Base-by-base conservation (phyloP, 2,329 filamentous ascomycete species). In the Furcasterigmium furcatum region DNA sequence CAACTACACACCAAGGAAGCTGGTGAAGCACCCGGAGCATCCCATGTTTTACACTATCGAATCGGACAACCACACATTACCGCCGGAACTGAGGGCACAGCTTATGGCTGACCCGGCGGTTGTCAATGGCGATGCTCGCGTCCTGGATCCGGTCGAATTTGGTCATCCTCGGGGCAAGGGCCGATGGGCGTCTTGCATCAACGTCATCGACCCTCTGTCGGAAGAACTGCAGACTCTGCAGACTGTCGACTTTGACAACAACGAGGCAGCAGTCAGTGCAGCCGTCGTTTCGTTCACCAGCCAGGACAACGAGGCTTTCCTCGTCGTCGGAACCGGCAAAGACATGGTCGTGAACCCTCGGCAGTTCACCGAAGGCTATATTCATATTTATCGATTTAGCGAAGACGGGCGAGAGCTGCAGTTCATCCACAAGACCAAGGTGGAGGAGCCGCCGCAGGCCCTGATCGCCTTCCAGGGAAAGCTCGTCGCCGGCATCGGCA, bases 101-200 rank as follows among this genome's bases (percentile, higher is more conserved):
- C 74, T 96, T 2, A 74, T 95, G 10, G 78, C 85, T 25, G 87
- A 94, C 53, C 83, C 86, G 0, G 74, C 74, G 7, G 75, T 82
- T 4, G 80, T 84, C 8, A 91, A 90, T 60, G 88, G 87, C 6
- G 85, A 91, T 52, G 75, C 79, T n/a, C 72, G 76, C 5, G 74
- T 85, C 10, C 73, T 94, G 3, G 84, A 88, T 0, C 81, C 90
- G 2, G 81, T 86, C 53, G 88, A 95, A 5, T 96, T 99, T 61
- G 94, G 94, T 2, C 90, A 96, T 58, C 88, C 94, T 9, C 82
- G 85, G 46, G 91, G 84, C 20, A 83, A 80, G 48, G 87, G 88
- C 18, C 87, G 92, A 53, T 99, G 94, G 94, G 90, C 94, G 34
- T 97, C 92, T 9, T 97, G 91, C 65, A 91, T 99, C 54, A 91